These are phyloP conservation scores for Colletotrichum musae DNA, from an alignment of 2,329 filamentous ascomycete genomes.

Conservation along the genomic window DNA sequence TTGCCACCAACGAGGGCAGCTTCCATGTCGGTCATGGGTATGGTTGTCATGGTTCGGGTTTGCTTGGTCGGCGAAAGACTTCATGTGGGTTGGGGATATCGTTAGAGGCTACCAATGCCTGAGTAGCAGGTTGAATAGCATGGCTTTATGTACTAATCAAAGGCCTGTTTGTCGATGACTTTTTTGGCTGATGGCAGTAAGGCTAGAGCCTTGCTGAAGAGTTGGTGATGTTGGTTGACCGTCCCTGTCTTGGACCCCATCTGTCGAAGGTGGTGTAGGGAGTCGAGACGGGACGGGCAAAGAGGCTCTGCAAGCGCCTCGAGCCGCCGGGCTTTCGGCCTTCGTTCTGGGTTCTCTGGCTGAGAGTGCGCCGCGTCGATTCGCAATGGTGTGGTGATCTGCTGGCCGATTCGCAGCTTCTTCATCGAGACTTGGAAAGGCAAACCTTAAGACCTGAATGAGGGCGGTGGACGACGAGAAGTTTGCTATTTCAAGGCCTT, in stretches of 20 bases:
- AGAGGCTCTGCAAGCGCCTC: not conserved
- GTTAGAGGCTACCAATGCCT: too few species aligned
- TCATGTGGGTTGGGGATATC: too few species aligned
- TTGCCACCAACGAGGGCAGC: too few species aligned
- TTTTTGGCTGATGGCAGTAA: not conserved
- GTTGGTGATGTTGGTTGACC: not conserved
- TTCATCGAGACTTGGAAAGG: not conserved
- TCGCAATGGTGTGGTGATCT: slow-evolving; percentile 2
- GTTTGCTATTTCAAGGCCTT: too few species aligned
- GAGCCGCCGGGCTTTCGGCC: not conserved
- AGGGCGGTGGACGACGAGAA: too few species aligned
- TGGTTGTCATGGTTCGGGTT: too few species aligned
- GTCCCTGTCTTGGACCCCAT: not conserved
- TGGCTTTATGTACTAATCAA: too few species aligned
- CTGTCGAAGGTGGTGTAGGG: not conserved
- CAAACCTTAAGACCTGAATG: too few species aligned
- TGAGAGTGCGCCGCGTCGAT: not conserved
- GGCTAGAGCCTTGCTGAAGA: not conserved
- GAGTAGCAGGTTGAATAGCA: too few species aligned
- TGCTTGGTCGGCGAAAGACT: too few species aligned
- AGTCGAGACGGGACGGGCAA: not conserved
- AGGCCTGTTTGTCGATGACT: too few species aligned
- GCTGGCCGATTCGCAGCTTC: not conserved
- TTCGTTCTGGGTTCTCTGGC: not conserved
- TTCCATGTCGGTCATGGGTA: too few species aligned